Evolutionary conservation across 768 basidiomycete genomes (phyloP), one percentile per base, ranked within the genome.

Genomic region (Pleurotus djamor): DNA sequence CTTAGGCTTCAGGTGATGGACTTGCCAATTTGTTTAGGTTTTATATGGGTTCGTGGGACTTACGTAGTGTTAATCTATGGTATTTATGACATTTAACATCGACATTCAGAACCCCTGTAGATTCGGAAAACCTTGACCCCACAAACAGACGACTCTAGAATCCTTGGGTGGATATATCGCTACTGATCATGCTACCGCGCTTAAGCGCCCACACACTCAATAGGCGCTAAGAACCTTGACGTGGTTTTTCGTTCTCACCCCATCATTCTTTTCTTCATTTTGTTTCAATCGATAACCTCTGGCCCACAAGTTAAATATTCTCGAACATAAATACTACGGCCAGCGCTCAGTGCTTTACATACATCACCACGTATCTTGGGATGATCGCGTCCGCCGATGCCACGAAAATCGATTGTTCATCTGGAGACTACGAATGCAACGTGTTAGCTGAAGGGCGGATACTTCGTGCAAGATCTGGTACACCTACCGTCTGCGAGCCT

Each of bases 321-420:
- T n/a, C 45, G 45, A 12, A 12, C 10, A 14, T 7, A 47, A 7
- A 17, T 47, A 17, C 2, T 47, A 47, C 45, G 45, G n/a, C 45
- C 49, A 33, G 41, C 32, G 43, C 44, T 28, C 59, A 52, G 62
- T 69, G 75, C 63, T 75, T 79, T 34, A 73, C 76, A 63, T 87
- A 88, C 78, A 87, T 79, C 67, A 86, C 74, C 60, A 86, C 71
- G 67, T 80, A 86, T 60, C 75, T 80, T 57, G 86, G 84, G 54
- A 83, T 70, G 44, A 88, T 82, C 5, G 81, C 85, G 65, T 85
- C 84, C 49, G 83, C 67, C 35, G 68, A 69, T 17, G 76, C 78
- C 32, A 85, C 82, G 64, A 85, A 85, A 37, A 87, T 72, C 5
- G 79, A 78, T 60, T 81, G 78, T 50, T 78, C 76, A 60, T 80